Conservation (phyloP, 176 grass and related monocot genomes). For the Aegilops speltoides region DNA sequence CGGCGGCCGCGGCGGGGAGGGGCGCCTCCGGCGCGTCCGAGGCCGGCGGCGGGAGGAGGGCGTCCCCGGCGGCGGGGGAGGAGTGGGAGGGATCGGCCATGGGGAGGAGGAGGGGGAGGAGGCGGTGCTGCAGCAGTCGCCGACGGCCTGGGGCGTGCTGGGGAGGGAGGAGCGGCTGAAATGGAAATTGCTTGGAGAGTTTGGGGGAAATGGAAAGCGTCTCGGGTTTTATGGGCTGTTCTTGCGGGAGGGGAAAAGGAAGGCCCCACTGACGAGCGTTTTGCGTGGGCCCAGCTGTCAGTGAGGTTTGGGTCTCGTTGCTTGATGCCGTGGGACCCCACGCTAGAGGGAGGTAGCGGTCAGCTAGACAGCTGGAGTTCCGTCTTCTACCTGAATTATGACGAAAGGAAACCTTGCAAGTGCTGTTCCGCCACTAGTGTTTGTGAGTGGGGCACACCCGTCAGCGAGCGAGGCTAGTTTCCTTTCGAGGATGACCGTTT, state of each 20-base stretch:
- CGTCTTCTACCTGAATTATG: not conserved
- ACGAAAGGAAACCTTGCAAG: not conserved
- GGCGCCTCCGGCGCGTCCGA: constrained; percentile 32
- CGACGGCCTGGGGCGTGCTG: constrained; percentile 20
- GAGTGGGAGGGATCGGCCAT: constrained; percentile 63
- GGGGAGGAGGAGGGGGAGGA: not conserved
- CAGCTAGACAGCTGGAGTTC: not conserved
- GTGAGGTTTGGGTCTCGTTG: not conserved
- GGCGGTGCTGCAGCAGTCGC: not conserved
- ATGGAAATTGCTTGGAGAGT: constrained; percentile 33
- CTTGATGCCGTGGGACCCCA: not conserved
- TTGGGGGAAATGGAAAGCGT: constrained; percentile 24
- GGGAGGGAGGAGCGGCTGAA: not conserved
- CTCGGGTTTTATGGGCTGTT: constrained; percentile 30
- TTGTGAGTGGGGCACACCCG: not conserved
- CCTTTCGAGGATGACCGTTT: not conserved
- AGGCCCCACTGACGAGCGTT: not conserved
- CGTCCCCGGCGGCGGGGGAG: constrained; percentile 46
- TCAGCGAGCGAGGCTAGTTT: not conserved
- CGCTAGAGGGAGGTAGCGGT: not conserved
- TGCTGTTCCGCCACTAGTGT: not conserved
- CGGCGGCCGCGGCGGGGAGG: constrained; percentile 5
- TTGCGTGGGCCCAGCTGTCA: not conserved
- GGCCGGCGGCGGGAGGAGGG: constrained; percentile 13
- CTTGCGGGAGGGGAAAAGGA: constrained; percentile 40